Conservation (phyloP, 108 stramenopile genomes). For the Skeletonema marinoi region DNA sequence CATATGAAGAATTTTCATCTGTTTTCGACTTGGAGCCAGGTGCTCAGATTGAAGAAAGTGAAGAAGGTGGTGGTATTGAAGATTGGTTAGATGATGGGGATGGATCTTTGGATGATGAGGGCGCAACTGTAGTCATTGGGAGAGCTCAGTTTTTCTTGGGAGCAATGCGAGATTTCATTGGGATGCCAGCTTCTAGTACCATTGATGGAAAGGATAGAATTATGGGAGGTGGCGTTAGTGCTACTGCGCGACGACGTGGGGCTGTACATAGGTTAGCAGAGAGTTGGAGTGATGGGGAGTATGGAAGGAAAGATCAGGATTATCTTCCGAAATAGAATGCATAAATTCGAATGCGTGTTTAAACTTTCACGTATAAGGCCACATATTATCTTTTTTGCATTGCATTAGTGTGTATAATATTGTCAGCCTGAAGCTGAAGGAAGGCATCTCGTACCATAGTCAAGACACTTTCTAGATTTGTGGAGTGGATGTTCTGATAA, state of each 20-base stretch:
- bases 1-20: constrained; percentile 37
- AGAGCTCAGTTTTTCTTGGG: constrained; percentile 82
- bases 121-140: constrained; percentile 73
- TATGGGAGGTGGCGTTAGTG: constrained; percentile 62
- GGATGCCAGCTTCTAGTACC: constrained; percentile 80
- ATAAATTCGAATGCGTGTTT: background rate
- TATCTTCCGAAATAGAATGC: background rate
- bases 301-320: constrained; percentile 42
- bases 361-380: no score
- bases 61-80: constrained; percentile 38
- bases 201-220: constrained; percentile 66
- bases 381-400: no score
- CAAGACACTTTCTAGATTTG: no score
- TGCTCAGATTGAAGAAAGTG: constrained; percentile 1
- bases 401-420: no score
- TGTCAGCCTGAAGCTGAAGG: no score
- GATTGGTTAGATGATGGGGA: constrained; percentile 70
- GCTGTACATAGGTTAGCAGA: constrained; percentile 38
- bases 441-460: no score
- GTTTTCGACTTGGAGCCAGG: constrained; percentile 2
- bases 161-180: constrained; percentile 72
- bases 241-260: constrained; percentile 54
- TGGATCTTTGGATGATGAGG: constrained; percentile 64
- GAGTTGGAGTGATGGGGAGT: constrained; percentile 48
- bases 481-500: no score